phyloP scores from a whole-genome alignment of 192 early-diverging fungal species.

The Funneliformis mosseae region DNA sequence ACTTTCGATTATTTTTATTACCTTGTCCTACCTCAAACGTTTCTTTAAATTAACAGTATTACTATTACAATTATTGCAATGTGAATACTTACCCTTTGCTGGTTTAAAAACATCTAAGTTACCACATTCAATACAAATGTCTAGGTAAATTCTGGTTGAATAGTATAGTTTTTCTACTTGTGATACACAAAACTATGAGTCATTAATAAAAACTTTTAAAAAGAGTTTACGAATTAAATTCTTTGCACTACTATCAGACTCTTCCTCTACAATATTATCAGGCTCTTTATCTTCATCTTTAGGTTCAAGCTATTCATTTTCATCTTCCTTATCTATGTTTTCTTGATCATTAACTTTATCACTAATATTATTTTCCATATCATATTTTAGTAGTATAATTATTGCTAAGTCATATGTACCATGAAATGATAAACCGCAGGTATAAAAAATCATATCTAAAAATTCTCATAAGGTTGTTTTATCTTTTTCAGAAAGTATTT shows the following conservation, averaged over 20 bases:
- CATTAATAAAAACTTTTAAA: too few species aligned
- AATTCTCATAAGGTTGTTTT: background rate
- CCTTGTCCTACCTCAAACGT: too few species aligned
- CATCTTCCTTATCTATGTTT: too few species aligned
- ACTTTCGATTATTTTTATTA: too few species aligned
- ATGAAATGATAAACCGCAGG: background rate
- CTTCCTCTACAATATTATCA: background rate
- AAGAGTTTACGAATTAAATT: background rate
- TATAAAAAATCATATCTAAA: conserved; percentile 1
- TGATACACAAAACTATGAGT: too few species aligned
- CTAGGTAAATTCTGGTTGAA: background rate
- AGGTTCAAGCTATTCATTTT: too few species aligned
- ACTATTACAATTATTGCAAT: background rate
- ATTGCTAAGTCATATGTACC: too few species aligned
- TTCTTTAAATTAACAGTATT: too few species aligned
- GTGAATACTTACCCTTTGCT: background rate
- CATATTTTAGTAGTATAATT: background rate
- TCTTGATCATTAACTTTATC: background rate
- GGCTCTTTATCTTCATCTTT: background rate
- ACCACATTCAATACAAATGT: background rate
- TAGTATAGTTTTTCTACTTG: background rate
- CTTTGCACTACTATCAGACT: too few species aligned
- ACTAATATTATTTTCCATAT: background rate
- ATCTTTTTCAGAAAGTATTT: background rate
- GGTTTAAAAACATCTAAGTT: background rate